These are phyloP conservation scores for Fennellomyces sp. DNA, from an alignment of 371 early-diverging fungal species.

Conservation along the genomic window DNA sequence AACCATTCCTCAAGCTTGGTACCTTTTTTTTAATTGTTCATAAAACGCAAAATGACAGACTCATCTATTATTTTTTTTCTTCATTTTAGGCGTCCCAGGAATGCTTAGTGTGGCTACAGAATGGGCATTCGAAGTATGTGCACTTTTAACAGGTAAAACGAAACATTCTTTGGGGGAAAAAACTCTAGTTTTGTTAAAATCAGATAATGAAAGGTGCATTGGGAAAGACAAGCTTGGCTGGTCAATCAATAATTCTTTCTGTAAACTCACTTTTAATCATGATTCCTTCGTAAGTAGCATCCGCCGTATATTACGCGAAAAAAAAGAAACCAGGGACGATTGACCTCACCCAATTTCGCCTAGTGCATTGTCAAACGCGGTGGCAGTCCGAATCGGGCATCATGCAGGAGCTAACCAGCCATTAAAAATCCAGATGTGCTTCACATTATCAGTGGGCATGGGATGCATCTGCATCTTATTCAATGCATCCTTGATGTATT, in stretches of 20 bases:
- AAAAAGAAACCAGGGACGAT: neutral
- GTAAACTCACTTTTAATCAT: slow-evolving; percentile 35
- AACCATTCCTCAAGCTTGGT: slow-evolving; percentile 44
- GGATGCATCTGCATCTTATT: slow-evolving; percentile 18
- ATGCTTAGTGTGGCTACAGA: slow-evolving; percentile 51
- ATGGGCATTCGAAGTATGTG: slow-evolving; percentile 56
- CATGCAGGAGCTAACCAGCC: slow-evolving; percentile 39
- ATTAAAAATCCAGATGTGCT: slow-evolving; percentile 22
- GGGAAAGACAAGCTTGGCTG: slow-evolving; percentile 45
- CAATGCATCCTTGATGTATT: slow-evolving; percentile 26
- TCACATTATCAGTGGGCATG: slow-evolving; percentile 16
- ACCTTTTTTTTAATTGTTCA: neutral
- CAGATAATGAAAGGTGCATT: slow-evolving; percentile 22
- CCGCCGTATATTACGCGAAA: neutral
- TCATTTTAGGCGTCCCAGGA: slow-evolving; percentile 38
- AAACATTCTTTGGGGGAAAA: neutral
- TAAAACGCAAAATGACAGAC: neutral
- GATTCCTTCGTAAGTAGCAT: slow-evolving; percentile 35
- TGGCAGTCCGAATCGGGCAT: slow-evolving; percentile 42
- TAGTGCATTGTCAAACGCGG: slow-evolving; percentile 35
- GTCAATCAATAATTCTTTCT: slow-evolving; percentile 40
- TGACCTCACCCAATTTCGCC: neutral
- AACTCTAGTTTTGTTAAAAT: neutral
- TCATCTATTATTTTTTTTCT: neutral
- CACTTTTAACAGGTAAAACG: slow-evolving; percentile 32